These are phyloP conservation scores for Microstegium vimineum DNA, from an alignment of 176 grass and related monocot species.

Conservation along the genomic window DNA sequence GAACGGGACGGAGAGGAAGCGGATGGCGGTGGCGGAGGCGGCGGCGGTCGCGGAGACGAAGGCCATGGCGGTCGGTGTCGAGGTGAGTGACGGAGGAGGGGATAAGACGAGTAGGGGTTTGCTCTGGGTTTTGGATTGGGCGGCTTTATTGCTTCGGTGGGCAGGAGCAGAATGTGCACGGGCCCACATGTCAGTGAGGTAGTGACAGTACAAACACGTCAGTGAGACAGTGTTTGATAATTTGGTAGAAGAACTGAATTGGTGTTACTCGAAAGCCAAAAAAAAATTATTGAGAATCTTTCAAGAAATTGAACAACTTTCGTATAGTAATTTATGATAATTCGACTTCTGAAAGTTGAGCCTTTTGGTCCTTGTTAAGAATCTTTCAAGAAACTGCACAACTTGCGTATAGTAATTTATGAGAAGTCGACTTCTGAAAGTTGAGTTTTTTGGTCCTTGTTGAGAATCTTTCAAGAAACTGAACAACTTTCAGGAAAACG, in stretches of 20 bases:
- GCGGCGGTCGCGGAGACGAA: constrained; percentile 21
- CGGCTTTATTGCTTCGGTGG: neutral
- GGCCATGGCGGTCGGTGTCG: constrained; percentile 18
- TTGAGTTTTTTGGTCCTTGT: too few species aligned
- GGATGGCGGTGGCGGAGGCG: neutral
- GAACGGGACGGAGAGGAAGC: neutral
- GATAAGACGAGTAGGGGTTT: constrained; percentile 31
- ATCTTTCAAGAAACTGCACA: neutral
- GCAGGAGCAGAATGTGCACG: neutral
- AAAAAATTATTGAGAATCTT: too few species aligned
- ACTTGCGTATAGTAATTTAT: neutral
- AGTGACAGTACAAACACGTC: too few species aligned
- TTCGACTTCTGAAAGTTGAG: neutral
- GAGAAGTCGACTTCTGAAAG: neutral
- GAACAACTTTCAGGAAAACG: too few species aligned
- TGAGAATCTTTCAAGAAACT: too few species aligned
- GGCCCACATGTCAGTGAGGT: neutral
- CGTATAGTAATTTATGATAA: neutral
- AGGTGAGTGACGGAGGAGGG: neutral
- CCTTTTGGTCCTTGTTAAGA: neutral
- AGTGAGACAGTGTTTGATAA: too few species aligned
- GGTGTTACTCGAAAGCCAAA: neutral
- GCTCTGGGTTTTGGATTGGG: constrained; percentile 29
- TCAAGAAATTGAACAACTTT: neutral
- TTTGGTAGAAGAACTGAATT: neutral